Base-by-base conservation (phyloP, 768 basidiomycete genomes). In the Pleurotus sapidus region DNA sequence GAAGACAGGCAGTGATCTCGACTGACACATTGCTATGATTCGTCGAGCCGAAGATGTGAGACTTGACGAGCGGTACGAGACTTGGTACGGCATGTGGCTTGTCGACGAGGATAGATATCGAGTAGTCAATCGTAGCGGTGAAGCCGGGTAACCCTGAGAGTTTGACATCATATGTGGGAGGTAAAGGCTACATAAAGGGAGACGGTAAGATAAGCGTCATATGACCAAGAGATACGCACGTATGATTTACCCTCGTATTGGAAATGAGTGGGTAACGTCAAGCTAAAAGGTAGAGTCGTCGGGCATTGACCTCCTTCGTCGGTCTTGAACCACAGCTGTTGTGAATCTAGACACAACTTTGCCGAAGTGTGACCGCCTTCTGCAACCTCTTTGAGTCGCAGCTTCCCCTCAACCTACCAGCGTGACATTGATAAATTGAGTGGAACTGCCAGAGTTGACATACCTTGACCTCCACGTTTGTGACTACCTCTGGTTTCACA, bases 121-220 rank as follows among this genome's bases (percentile, higher is more conserved):
- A 76, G 64, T 91, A 92, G 58, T 81, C 80, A 53, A 89, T 82
- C 5, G 69, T 79, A 12, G 89, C 88, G 14, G 76, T 73, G 64
- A 91, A 90, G 1, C 89, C 90, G 8, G 89, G 89, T 5, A 91
- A 67, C 3, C 89, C 89, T 11, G 81, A 79, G 15, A 91, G 72
- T 60, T 85, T 87, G 14, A 86, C 83, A 57, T 83, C 75, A 59
- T 84, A 86, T 11, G 83, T 88, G 0, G 89, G 90, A 18, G 89
- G 89, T 20, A 92, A 74, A 45, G 83, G 76, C 89, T 91, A n/a
- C n/a, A n/a, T n/a, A 34, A 58, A 4, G 25, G 40, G 58, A 46
- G 55, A 3, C 20, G 20, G 27, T 42, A 49, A 24, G 60, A 38
- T 58, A 27, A 64, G 25, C 17, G 14, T 3, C 15, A 23, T 20